Evolutionary conservation across 495 filamentous ascomycete species (phyloP).

Genomic region (Penicillium atrosanguineum): DNA sequence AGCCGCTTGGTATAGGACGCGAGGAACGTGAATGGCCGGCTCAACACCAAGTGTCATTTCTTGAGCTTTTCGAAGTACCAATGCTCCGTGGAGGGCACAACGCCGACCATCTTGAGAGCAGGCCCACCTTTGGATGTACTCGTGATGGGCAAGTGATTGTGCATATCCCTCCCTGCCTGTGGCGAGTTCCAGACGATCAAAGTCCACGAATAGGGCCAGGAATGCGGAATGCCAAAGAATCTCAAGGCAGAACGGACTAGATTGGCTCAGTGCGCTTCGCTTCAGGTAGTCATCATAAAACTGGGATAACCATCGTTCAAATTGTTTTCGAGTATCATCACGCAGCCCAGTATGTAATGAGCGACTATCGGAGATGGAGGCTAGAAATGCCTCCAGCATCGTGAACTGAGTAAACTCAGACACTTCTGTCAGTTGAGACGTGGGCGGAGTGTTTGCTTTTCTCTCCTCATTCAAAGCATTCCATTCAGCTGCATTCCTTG

Average conservation of each 20-base stretch:
- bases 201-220: constrained; percentile 26
- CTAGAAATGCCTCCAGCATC: constrained; percentile 4
- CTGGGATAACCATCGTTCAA: constrained; percentile 3
- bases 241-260: constrained; percentile 23
- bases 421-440: no score
- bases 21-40: constrained; percentile 19
- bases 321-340: background rate
- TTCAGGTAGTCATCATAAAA: constrained; percentile 2
- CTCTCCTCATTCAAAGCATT: no score
- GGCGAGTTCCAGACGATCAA: constrained; percentile 26
- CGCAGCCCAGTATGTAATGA: background rate
- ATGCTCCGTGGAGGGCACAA: constrained; percentile 18
- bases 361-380: background rate
- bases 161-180: constrained; percentile 24
- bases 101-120: constrained; percentile 14
- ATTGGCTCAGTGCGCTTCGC: background rate
- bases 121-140: constrained; percentile 14
- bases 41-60: constrained; percentile 13
- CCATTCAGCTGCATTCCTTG: constrained; percentile 9
- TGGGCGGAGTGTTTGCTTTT: no score
- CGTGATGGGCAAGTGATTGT: constrained; percentile 4
- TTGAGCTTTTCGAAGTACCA: constrained; percentile 18
- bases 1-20: constrained; percentile 16
- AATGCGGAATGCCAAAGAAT: constrained; percentile 35
- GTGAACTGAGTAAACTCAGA: constrained; percentile 5